Evolutionary conservation across 2,329 filamentous ascomycete genomes (phyloP).

Genomic region (Coniochaeta prunicola): DNA sequence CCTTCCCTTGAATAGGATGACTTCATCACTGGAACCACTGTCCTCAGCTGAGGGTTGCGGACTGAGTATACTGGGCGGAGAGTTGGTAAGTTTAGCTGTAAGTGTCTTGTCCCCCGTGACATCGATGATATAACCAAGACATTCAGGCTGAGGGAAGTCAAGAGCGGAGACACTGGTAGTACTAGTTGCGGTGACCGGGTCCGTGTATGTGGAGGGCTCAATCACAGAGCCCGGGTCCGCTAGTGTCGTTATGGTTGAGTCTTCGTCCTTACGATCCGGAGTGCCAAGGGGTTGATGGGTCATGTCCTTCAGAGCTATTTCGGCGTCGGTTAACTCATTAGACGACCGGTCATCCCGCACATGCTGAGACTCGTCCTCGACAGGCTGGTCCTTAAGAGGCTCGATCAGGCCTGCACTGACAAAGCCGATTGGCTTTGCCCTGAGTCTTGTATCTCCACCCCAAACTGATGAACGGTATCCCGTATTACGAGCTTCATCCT

Average conservation of each 20-base stretch:
- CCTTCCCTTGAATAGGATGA: conserved; percentile 54
- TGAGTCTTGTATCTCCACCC: conserved; percentile 32
- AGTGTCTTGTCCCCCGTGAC: conserved; percentile 22
- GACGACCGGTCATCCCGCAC: conserved; percentile 4
- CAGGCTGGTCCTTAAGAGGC: conserved; percentile 43
- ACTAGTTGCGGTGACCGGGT: neutral
- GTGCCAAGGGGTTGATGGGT: neutral
- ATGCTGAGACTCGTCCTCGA: conserved; percentile 24
- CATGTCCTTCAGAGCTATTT: neutral
- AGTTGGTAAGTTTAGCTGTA: neutral
- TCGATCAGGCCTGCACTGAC: conserved; percentile 46
- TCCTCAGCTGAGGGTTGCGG: conserved; percentile 13
- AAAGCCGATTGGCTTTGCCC: conserved; percentile 42
- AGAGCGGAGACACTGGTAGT: no score
- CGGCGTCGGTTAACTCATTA: neutral
- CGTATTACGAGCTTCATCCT: conserved; percentile 44
- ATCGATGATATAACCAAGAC: conserved; percentile 28
- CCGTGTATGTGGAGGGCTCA: neutral
- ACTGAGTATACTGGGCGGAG: conserved; percentile 9
- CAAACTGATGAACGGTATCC: conserved; percentile 34
- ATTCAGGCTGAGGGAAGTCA: neutral
- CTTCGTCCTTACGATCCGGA: neutral
- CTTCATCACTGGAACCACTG: conserved; percentile 61
- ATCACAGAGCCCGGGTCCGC: neutral
- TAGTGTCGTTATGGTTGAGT: neutral